Conservation (phyloP, 2,329 filamentous ascomycete genomes). For the Scytalidium lignicola region DNA sequence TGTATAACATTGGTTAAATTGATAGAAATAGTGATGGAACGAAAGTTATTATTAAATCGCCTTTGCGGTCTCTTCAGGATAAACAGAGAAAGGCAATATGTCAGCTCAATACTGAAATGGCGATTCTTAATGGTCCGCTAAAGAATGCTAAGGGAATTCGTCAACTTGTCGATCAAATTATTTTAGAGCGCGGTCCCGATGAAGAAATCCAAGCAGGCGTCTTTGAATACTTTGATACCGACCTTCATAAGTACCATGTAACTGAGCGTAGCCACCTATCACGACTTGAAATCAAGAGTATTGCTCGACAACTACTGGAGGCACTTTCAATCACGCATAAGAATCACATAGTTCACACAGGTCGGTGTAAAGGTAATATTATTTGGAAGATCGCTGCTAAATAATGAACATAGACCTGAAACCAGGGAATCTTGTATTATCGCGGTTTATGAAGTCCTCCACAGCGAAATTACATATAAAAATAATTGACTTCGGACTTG, state of each 20-base stretch:
- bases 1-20: no score
- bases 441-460: slow-evolving; percentile 1
- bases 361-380: not conserved
- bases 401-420: slow-evolving; percentile 5
- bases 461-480: slow-evolving; percentile 3
- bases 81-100: slow-evolving; percentile 6
- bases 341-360: slow-evolving; percentile 7
- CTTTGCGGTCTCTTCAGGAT: slow-evolving; percentile 3
- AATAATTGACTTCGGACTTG: slow-evolving; percentile 8
- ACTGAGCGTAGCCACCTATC: slow-evolving; percentile 3
- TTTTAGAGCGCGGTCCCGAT: slow-evolving; percentile 1
- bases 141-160: slow-evolving; percentile 6
- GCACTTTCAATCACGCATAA: slow-evolving; percentile 6
- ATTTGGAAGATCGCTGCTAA: not conserved
- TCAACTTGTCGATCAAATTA: slow-evolving; percentile 10
- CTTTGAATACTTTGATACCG: slow-evolving; percentile 7
- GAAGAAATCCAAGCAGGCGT: slow-evolving; percentile 2
- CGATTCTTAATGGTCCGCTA: slow-evolving; percentile 7
- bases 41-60: slow-evolving; percentile 7
- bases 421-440: slow-evolving; percentile 8
- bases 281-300: slow-evolving; percentile 6
- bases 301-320: slow-evolving; percentile 8
- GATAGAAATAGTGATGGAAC: slow-evolving; percentile 3
- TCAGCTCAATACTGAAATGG: slow-evolving; percentile 6
- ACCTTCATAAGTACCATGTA: slow-evolving; percentile 7